phyloP scores from a whole-genome alignment of 23 red algal genomes.

The Agarophyton chilense region DNA sequence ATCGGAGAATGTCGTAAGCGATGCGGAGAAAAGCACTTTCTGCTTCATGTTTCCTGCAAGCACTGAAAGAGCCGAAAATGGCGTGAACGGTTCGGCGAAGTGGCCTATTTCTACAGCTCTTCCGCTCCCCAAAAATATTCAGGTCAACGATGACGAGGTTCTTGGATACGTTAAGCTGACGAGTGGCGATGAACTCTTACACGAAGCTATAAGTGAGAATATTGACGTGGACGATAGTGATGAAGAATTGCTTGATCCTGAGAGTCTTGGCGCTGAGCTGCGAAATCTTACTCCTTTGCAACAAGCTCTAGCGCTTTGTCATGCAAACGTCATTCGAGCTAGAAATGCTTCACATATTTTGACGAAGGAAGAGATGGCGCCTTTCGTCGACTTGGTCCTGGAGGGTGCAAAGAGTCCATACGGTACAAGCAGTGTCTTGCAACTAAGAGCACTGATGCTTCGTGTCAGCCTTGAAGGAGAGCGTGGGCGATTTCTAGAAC shows the following conservation, averaged over 20 bases:
- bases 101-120: background rate
- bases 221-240: slow-evolving; percentile 13
- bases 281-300: slow-evolving; percentile 56
- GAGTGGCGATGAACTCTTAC: background rate
- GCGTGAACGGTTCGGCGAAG: background rate
- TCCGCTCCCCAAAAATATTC: slow-evolving; percentile 73
- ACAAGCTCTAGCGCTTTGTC: slow-evolving; percentile 53
- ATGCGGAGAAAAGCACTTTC: background rate
- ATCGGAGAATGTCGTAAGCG: background rate
- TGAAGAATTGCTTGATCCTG: slow-evolving; percentile 9
- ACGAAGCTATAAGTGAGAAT: background rate
- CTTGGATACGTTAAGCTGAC: slow-evolving; percentile 75
- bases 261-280: slow-evolving; percentile 11
- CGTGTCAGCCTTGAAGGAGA: slow-evolving; percentile 70
- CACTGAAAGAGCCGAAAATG: background rate
- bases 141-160: slow-evolving; percentile 79
- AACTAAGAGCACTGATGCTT: slow-evolving; percentile 68
- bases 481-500: slow-evolving; percentile 82
- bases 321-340: slow-evolving; percentile 36
- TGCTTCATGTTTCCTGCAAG: background rate
- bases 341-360: slow-evolving; percentile 46
- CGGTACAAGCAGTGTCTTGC: slow-evolving; percentile 57
- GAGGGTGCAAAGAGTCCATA: slow-evolving; percentile 15
- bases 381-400: slow-evolving; percentile 56
- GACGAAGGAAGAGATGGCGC: slow-evolving; percentile 48